Evolutionary conservation across 768 basidiomycete species (phyloP), one percentile per base, ranked within the genome.

Genomic region (Termitomyces eurrhizus): DNA sequence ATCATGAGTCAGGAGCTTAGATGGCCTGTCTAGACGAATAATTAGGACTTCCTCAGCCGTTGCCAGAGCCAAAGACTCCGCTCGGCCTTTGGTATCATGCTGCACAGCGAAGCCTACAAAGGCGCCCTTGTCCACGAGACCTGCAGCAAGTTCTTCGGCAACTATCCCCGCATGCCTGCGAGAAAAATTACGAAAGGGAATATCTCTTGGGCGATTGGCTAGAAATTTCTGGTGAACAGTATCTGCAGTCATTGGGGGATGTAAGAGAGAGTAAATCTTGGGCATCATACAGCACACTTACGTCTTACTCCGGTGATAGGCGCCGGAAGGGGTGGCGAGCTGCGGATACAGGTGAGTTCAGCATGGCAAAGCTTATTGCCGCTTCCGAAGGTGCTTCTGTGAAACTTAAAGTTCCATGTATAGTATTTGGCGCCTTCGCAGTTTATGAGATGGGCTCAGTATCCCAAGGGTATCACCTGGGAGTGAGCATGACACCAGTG

Each of bases 121-220:
- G 2, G 32, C 21, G 24, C 14, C 14, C 45, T 53, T n/a, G 7
- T 33, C 52, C 26, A 24, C 35, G 4, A 54, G 53, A 11, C 35
- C 50, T 42, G 7, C 7, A 33, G 29, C 26, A n/a, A 49, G 48
- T 46, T 33, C 54, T 13, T n/a, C n/a, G 9, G 56, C 61, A 24
- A 61, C 63, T 3, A 21, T 49, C 2, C 63, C 65, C 14, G 66
- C 65, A 36, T 59, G 57, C n/a, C 61, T 56, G 7, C 62, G 65
- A 51, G 51, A 49, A 36, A 56, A 64, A 7, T 12, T 21, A 33
- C 59, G 61, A 0, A 58, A 42, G 24, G 57, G 48, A 6, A 67
- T 61, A 16, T 45, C 52, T 37, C 52, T 11, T 12, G 52, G 46
- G n/a, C 44, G 4, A 21, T 56, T 36, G 1, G 58, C 52, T 8